Conservation (phyloP, 352 stramenopile species). For the Globisporangium apiculatum region DNA sequence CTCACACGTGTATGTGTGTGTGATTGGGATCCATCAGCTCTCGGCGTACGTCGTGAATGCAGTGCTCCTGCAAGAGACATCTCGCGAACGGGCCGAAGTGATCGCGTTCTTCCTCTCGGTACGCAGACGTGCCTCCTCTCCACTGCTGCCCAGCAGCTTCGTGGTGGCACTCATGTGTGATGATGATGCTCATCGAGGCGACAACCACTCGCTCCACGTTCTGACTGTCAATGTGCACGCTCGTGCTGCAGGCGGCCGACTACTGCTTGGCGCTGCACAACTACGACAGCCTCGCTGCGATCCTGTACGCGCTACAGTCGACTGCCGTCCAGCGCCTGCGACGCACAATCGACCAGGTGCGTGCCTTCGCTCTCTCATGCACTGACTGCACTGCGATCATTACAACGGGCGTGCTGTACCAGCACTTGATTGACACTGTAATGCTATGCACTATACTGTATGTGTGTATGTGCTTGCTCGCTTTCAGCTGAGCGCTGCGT, state of each 20-base stretch:
- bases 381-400: too few species aligned
- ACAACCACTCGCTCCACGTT: not conserved
- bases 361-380: conserved; percentile 3
- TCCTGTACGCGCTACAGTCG: conserved; percentile 82
- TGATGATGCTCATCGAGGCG: not conserved
- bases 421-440: too few species aligned
- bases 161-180: too few species aligned
- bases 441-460: not conserved
- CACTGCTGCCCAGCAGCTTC: too few species aligned
- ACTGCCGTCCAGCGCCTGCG: conserved; percentile 80
- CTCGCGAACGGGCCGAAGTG: conserved; percentile 55
- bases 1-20: not conserved
- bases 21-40: conserved; percentile 23
- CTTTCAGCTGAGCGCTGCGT: conserved; percentile 39
- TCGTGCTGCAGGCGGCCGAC: conserved; percentile 44
- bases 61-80: conserved; percentile 60
- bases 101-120: conserved; percentile 79
- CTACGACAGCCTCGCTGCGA: conserved; percentile 76
- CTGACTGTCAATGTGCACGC: not conserved
- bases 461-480: not conserved
- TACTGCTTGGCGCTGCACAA: conserved; percentile 69
- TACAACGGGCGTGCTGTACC: too few species aligned
- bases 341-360: conserved; percentile 68
- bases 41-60: conserved; percentile 80
- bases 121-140: not conserved